A percentile compares a stretch with the other conserved stretches of the same genome.
These are phyloP conservation scores for Daldinia caldariorum DNA, from an alignment of 495 filamentous ascomycete species.

Conservation along the genomic window DNA sequence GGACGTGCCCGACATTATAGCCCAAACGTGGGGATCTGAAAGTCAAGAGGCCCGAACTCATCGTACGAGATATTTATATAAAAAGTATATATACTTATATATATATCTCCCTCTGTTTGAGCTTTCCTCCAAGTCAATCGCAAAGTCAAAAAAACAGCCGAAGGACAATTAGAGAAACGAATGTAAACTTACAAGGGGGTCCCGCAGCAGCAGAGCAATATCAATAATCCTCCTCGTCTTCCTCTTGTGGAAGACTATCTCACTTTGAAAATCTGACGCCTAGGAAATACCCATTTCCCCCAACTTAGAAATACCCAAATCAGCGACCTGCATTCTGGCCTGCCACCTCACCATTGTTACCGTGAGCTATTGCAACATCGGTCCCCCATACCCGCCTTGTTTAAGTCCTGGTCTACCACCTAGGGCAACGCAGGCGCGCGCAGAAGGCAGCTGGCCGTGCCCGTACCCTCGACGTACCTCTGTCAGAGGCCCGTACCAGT, in stretches of 20 bases:
- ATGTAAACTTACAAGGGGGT: conserved; percentile 28
- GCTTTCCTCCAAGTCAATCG: conserved; percentile 26
- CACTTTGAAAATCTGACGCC: conserved; percentile 46
- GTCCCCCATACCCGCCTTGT: conserved; percentile 48
- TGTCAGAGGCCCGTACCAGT: conserved; percentile 47
- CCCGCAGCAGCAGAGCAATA: conserved; percentile 37
- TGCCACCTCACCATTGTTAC: conserved; percentile 51
- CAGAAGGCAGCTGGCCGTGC: conserved; percentile 36
- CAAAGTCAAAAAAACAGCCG: conserved; percentile 12
- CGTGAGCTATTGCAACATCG: conserved; percentile 53
- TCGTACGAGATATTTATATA: conserved; percentile 27
- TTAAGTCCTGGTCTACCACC: conserved; percentile 46
- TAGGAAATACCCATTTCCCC: conserved; percentile 44
- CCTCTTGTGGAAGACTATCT: conserved; percentile 26
- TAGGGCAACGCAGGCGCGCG: conserved; percentile 39
- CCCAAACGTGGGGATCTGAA: conserved; percentile 26
- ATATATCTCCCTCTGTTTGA: conserved; percentile 19
- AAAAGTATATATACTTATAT: conserved; percentile 10
- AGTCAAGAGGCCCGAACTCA: conserved; percentile 13
- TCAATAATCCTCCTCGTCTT: conserved; percentile 32
- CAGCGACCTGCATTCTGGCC: conserved; percentile 49
- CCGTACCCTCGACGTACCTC: conserved; percentile 50
- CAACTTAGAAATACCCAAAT: conserved; percentile 51
- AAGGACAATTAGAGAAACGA: conserved; percentile 2
- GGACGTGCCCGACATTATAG: conserved; percentile 32